phyloP scores from a whole-genome alignment of 768 basidiomycete species.

The Gymnopilus junonius region DNA sequence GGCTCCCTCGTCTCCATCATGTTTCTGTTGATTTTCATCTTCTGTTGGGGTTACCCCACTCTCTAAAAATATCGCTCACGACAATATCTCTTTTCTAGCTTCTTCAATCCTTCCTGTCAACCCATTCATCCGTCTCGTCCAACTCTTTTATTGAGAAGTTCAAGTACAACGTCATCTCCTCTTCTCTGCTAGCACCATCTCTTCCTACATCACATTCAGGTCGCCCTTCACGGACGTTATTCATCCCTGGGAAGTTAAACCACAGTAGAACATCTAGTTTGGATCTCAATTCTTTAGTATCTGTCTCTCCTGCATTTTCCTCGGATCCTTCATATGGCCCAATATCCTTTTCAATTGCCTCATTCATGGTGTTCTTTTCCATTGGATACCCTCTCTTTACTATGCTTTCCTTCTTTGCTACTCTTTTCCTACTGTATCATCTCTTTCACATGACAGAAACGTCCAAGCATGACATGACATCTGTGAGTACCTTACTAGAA shows the following conservation, averaged over 20 bases:
- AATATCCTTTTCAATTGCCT: constrained; percentile 41
- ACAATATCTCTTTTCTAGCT: constrained; percentile 33
- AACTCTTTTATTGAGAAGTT: constrained; percentile 75
- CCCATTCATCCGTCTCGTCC: constrained; percentile 37
- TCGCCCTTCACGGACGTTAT: constrained; percentile 35
- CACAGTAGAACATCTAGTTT: constrained; percentile 50
- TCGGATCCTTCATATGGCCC: constrained; percentile 45
- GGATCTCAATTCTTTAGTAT: constrained; percentile 23
- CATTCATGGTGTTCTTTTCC: constrained; percentile 44
- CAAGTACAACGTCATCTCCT: constrained; percentile 85
- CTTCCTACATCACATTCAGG: constrained; percentile 45
- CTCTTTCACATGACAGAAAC: constrained; percentile 35
- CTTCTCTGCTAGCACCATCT: constrained; percentile 68
- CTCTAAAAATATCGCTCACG: constrained; percentile 15
- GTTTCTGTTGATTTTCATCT: not conserved
- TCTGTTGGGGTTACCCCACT: constrained; percentile 5
- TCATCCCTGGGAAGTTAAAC: constrained; percentile 51
- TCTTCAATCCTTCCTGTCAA: constrained; percentile 39
- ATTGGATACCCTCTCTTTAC: constrained; percentile 47
- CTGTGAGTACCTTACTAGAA: constrained; percentile 43
- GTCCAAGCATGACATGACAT: constrained; percentile 53
- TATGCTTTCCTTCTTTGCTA: constrained; percentile 41
- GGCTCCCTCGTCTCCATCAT: not conserved
- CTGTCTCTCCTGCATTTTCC: constrained; percentile 25
- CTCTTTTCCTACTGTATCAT: constrained; percentile 43